These are phyloP conservation scores for Plasmodium yoelii DNA, from an alignment of 169 alveolate genomes.

Conservation along the genomic window DNA sequence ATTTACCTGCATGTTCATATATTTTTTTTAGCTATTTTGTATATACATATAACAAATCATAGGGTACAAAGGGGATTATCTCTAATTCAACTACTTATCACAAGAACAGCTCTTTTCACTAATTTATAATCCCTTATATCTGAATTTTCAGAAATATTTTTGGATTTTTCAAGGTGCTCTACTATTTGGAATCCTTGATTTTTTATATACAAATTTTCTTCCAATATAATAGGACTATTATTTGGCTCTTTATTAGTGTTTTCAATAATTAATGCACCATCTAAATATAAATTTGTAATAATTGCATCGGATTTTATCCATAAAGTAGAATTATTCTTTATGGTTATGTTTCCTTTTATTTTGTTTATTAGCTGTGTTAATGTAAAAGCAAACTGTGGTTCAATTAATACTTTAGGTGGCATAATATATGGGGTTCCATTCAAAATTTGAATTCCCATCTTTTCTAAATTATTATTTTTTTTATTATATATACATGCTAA, in stretches of 20 bases:
- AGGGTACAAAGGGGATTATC: no score
- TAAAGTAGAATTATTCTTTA: slow-evolving; percentile 31
- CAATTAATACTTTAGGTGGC: slow-evolving; percentile 68
- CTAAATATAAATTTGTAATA: slow-evolving; percentile 33
- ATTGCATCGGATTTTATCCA: slow-evolving; percentile 68
- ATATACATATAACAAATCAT: no score
- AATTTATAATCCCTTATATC: slow-evolving; percentile 33
- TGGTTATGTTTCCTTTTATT: slow-evolving; percentile 54
- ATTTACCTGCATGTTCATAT: no score
- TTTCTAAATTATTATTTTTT: slow-evolving; percentile 16
- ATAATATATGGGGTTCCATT: slow-evolving; percentile 41
- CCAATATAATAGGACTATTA: slow-evolving; percentile 32
- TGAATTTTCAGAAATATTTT: slow-evolving; percentile 3
- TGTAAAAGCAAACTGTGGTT: slow-evolving; percentile 69
- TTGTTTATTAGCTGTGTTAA: slow-evolving; percentile 49
- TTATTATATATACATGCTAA: slow-evolving; percentile 84
- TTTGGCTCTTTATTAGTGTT: background rate
- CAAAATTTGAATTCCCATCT: slow-evolving; percentile 13
- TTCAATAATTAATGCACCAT: slow-evolving; percentile 55
- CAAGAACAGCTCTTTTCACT: slow-evolving; percentile 31
- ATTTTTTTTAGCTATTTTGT: no score
- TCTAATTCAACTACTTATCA: slow-evolving; percentile 10
- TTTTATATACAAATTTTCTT: slow-evolving; percentile 33
- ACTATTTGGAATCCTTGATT: slow-evolving; percentile 52
- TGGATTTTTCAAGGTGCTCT: background rate